A percentile compares a stretch with the other conserved stretches of the same genome.
phyloP scores from a whole-genome alignment of 306 rosid genomes.

The Acacia melanoxylon region DNA sequence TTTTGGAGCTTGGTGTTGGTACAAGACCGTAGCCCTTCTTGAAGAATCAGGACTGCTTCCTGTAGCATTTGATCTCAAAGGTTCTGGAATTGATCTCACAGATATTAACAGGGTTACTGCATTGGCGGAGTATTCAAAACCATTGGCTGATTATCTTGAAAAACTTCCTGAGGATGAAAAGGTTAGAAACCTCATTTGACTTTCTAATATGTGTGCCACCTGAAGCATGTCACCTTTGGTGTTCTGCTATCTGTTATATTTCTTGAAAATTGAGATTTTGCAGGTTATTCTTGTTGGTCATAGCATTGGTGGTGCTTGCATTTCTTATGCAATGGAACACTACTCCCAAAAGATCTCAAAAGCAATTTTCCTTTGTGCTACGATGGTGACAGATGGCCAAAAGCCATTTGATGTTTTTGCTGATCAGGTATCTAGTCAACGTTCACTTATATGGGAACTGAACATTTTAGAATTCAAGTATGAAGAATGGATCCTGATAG shows the following conservation, averaged over 20 bases:
- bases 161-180: slow-evolving; percentile 82
- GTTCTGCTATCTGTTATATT: slow-evolving; percentile 19
- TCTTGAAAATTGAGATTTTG: slow-evolving; percentile 31
- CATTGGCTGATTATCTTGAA: slow-evolving; percentile 72
- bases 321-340: slow-evolving; percentile 91
- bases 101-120: slow-evolving; percentile 64
- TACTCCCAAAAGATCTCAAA: slow-evolving; percentile 76
- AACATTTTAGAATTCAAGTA: slow-evolving; percentile 13
- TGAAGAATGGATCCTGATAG: slow-evolving; percentile 10
- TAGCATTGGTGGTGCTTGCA: slow-evolving; percentile 94
- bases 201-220: not conserved
- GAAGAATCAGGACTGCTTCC: slow-evolving; percentile 86
- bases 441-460: slow-evolving; percentile 13
- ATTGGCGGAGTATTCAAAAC: slow-evolving; percentile 82
- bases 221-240: slow-evolving; percentile 9
- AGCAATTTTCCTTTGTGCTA: slow-evolving; percentile 86
- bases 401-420: slow-evolving; percentile 90
- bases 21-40: slow-evolving; percentile 78
- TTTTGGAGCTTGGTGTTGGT: slow-evolving; percentile 99
- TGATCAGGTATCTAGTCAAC: slow-evolving; percentile 58
- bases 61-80: slow-evolving; percentile 77
- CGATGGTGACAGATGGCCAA: slow-evolving; percentile 89
- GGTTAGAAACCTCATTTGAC: slow-evolving; percentile 41
- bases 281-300: slow-evolving; percentile 95
- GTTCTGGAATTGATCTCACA: slow-evolving; percentile 92